phyloP scores from a whole-genome alignment of 768 basidiomycete species.

The Lactarius indigo region DNA sequence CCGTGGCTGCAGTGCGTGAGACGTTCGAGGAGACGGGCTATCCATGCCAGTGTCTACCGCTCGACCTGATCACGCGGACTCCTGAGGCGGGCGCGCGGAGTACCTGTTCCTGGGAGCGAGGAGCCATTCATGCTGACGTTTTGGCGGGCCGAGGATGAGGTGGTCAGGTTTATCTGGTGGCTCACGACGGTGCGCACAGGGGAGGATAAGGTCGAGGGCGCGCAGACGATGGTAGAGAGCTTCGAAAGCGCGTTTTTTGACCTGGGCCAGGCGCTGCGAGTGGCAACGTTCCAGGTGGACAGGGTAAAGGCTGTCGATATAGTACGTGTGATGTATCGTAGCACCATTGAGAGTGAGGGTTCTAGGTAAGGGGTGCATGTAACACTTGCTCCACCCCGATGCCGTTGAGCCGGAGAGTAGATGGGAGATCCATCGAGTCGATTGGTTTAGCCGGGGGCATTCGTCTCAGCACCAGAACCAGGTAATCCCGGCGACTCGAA shows the following conservation, averaged over 20 bases:
- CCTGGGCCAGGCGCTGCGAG: constrained; percentile 5
- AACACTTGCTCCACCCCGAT: too few relatives aligned
- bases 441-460: too few relatives aligned
- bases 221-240: constrained; percentile 27
- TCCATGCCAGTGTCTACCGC: constrained; percentile 46
- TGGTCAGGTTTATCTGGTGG: constrained; percentile 52
- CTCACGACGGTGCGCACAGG: constrained; percentile 39
- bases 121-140: constrained; percentile 37
- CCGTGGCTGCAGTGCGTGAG: constrained; percentile 52
- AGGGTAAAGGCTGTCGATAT: constrained; percentile 14
- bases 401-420: too few relatives aligned
- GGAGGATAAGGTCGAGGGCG: constrained; percentile 24
- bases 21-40: constrained; percentile 66
- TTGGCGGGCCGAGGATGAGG: constrained; percentile 29
- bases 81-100: constrained; percentile 41
- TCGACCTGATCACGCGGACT: constrained; percentile 52
- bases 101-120: constrained; percentile 26
- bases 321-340: constrained; percentile 13
- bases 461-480: too few relatives aligned
- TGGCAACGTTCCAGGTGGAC: constrained; percentile 17
- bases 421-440: too few relatives aligned
- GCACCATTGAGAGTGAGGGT: neutral
- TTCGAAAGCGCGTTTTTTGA: constrained; percentile 16
- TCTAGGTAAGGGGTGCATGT: too few relatives aligned
- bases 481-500: too few relatives aligned